Percentiles rank a stretch among this genome's conserved stretches.
Conservation (phyloP, 2,329 filamentous ascomycete genomes). For the Calonectria naviculata region DNA sequence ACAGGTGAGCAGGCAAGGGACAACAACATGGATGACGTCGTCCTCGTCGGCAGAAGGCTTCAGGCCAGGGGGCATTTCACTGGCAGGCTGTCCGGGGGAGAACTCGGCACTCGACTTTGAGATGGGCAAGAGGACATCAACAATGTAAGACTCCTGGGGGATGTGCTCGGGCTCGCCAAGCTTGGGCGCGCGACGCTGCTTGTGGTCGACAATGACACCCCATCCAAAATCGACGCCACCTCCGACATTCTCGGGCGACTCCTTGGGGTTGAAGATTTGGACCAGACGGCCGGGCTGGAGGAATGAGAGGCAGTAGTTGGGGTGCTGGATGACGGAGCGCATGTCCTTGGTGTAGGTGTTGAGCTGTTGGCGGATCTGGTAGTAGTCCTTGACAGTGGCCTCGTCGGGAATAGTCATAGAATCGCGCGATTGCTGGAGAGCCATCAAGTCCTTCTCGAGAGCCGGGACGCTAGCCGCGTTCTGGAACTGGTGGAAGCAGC, state of each 20-base stretch:
- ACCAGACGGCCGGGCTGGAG: constrained; percentile 90
- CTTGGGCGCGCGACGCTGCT: constrained; percentile 72
- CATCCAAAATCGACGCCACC: constrained; percentile 82
- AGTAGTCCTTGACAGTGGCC: constrained; percentile 91
- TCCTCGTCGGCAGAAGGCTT: constrained; percentile 44
- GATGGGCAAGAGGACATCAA: constrained; percentile 82
- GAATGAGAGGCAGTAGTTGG: constrained; percentile 85
- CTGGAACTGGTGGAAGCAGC: constrained; percentile 98
- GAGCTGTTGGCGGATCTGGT: constrained; percentile 87
- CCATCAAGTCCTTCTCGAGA: constrained; percentile 84
- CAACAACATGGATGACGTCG: constrained; percentile 49
- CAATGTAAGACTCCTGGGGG: constrained; percentile 81
- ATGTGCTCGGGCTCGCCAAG: constrained; percentile 74
- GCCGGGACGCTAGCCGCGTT: constrained; percentile 88
- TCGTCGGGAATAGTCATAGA: constrained; percentile 86
- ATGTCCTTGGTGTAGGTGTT: constrained; percentile 89
- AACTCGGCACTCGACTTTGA: constrained; percentile 63
- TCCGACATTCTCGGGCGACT: constrained; percentile 53
- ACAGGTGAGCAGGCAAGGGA: constrained; percentile 88
- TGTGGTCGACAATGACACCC: constrained; percentile 87
- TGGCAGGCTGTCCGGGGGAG: constrained; percentile 45
- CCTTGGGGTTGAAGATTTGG: constrained; percentile 78
- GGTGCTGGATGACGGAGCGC: constrained; percentile 91
- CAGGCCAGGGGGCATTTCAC: constrained; percentile 72
- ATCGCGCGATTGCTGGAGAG: constrained; percentile 80